Evolutionary conservation across 2,329 filamentous ascomycete genomes (phyloP).

Genomic region (Monosporascus sp.): DNA sequence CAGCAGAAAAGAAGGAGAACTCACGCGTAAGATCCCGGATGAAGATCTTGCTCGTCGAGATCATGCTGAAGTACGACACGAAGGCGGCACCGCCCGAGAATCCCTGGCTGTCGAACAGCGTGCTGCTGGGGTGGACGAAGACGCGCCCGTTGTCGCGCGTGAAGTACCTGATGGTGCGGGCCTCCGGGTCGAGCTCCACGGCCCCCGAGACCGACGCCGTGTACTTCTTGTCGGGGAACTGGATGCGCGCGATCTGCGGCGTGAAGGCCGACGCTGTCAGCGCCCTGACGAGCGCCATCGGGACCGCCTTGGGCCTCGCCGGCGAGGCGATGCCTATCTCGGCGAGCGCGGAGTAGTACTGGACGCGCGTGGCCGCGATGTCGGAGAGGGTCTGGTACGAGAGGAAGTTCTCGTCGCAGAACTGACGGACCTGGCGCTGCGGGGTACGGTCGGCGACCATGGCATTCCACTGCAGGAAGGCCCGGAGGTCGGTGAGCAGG

Average conservation of each 20-base stretch:
- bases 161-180: conserved; percentile 87
- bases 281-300: conserved; percentile 56
- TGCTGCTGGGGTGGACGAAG: conserved; percentile 87
- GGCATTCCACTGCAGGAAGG: conserved; percentile 77
- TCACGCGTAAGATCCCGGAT: conserved; percentile 83
- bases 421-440: conserved; percentile 61
- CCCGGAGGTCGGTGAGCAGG: conserved; percentile 77
- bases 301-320: conserved; percentile 16
- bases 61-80: conserved; percentile 86
- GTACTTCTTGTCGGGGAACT: conserved; percentile 95
- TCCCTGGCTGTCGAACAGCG: conserved; percentile 74
- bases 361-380: conserved; percentile 77
- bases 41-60: conserved; percentile 88
- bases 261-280: conserved; percentile 69
- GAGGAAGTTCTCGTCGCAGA: conserved; percentile 83
- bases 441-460: conserved; percentile 53
- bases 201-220: conserved; percentile 80
- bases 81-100: conserved; percentile 74
- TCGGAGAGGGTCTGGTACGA: conserved; percentile 79
- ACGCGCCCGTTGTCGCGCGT: conserved; percentile 79
- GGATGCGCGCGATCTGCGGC: conserved; percentile 86
- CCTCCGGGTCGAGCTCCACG: conserved; percentile 89
- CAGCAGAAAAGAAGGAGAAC: conserved; percentile 28
- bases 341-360: conserved; percentile 79
- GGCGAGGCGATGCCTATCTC: conserved; percentile 73